Evolutionary conservation across 352 stramenopile species (phyloP), one percentile per base, ranked within the genome.

Genomic region (Blastocystis sp.): DNA sequence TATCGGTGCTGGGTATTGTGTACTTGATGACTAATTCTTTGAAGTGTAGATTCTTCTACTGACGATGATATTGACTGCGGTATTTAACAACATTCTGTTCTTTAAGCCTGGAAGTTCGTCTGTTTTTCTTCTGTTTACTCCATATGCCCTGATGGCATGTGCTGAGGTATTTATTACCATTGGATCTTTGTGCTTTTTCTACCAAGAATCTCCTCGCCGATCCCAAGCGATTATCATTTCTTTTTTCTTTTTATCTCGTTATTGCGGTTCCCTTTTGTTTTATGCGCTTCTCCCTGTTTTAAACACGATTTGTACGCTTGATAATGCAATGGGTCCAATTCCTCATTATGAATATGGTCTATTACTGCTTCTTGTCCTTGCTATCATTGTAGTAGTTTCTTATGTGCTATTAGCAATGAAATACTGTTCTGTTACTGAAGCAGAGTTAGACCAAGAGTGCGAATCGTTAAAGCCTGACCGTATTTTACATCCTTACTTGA

Each of bases 241-340:
- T 18, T 3, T 85, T 18, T 41, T 45, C 45, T 85, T 85, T 37
- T 30, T 65, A 20, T 26, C 47, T 18, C 30, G 47, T 16, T 85
- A 85, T 55, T 85, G 73, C 55, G 73, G 73, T 18, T 85, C 73
- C 26, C 73, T 85, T 41, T 30, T 85, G n/a, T 85, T 85, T 34
- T 85, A 85, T 43, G 53, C 50, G 0, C 26, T 68, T 6, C 73
- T 85, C 34, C 73, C 73, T 18, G 20, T 85, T 20, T 45, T 85
- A 8, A 85, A 43, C 55, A 5, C 30, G 16, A 20, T 85, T 8
- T 85, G 73, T 34, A 45, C 37, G 20, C 11, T 85, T n/a, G 73
- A 65, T 43, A 53, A 18, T 37, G 8, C 50, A 24, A 55, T 55
- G 50, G 73, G 34, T 26, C 34, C 45, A 18, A 85, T 85, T 53